Base-by-base conservation (phyloP, 805 yeast species). In the Tetrapisispora taiwanensis region DNA sequence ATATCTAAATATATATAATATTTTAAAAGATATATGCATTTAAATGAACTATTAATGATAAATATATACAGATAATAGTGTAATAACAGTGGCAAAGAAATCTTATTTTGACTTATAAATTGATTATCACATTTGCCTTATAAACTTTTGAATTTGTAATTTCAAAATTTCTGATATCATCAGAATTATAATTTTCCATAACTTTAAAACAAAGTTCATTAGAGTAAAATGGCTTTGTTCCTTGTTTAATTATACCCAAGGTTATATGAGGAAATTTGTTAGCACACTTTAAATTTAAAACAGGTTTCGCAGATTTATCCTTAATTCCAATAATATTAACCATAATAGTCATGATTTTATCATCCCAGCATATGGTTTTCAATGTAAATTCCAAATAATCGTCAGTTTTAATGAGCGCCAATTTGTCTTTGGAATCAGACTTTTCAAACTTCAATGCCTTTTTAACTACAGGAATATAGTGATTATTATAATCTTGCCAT, bases 191-290 rank as follows among this genome's bases (percentile, higher is more conserved):
- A 6, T 24, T 19, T 9, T 14, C 6, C 17, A 14, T 5, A 3
- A 38, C 12, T 18, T 33, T 43, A 30, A 56, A 49, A 15, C 70
- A 65, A 24, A 71, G 45, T 4, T 46, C 49, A 48, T 80, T 79
- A 1, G 89, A 74, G 50, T 76, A 74, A 20, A 67, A 58, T 0
- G 92, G 79, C 42, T 61, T 66, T 3, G 73, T 67, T 0, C 62
- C 62, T 0, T 67, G 66, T 1, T 66, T 52, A 1, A 65, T 55
- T 0, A 85, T 75, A 0, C 89, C 95, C 13, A 86, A 55, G 0
- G 97, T 89, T 36, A 88, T 74, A 58, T 89, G 97, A 0, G 82
- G 69, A 47, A 61, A 59, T 42, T 63, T 58, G 46, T 78, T 75
- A 0, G 70, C 68, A 8, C 71, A 60, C 1, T 48, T 37, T 7